Evolutionary conservation across 805 yeast genomes (phyloP).

Genomic region (Kockiozyma suomiensis): DNA sequence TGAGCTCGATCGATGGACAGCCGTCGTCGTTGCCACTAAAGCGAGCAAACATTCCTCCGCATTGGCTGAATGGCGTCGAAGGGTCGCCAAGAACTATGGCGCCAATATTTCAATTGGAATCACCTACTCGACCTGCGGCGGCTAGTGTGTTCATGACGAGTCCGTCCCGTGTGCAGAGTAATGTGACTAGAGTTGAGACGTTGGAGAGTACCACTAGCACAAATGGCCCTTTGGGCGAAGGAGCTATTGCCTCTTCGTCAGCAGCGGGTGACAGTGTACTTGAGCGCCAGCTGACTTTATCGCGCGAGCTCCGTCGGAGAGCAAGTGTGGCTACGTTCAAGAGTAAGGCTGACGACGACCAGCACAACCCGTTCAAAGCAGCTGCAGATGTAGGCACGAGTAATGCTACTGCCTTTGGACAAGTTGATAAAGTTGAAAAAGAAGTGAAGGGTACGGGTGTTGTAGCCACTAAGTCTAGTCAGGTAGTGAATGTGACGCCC

Average conservation of each 20-base stretch:
- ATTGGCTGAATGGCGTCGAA: constrained; percentile 32
- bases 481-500: not conserved
- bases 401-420: constrained; percentile 29
- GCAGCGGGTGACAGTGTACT: constrained; percentile 11
- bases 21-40: constrained; percentile 7
- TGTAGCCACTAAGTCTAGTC: not conserved
- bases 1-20: constrained; percentile 26
- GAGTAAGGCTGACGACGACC: constrained; percentile 8
- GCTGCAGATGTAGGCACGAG: constrained; percentile 33
- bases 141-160: constrained; percentile 22
- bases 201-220: constrained; percentile 3
- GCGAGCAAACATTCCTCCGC: constrained; percentile 26
- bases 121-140: constrained; percentile 20
- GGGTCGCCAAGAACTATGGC: constrained; percentile 33
- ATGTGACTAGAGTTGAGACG: constrained; percentile 14
- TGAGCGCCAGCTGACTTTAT: constrained; percentile 19
- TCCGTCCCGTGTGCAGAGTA: constrained; percentile 18
- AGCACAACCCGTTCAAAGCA: constrained; percentile 21
- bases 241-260: not conserved
- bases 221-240: too few species aligned
- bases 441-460: not conserved
- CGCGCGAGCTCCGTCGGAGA: constrained; percentile 26
- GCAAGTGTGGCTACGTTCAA: constrained; percentile 22
- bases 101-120: constrained; percentile 23
- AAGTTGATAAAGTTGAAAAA: constrained; percentile 20